Evolutionary conservation across 805 yeast genomes (phyloP).

Genomic region (Candida vartiovaarae): DNA sequence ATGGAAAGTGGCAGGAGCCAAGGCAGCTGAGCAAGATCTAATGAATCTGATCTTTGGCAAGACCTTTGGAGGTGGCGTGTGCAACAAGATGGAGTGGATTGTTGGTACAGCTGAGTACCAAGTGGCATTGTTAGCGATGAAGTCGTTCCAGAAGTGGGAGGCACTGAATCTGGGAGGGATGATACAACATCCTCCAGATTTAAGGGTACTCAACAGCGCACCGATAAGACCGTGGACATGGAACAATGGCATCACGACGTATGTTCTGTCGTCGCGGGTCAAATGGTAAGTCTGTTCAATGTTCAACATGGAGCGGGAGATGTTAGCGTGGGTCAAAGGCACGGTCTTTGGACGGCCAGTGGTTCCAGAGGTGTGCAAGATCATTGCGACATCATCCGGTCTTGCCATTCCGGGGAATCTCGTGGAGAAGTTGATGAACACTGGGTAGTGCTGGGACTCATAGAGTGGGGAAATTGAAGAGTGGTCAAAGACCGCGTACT

Average conservation of each 20-base stretch:
- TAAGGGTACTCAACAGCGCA: slow-evolving; percentile 53
- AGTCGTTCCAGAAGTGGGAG: slow-evolving; percentile 52
- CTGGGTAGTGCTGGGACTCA: slow-evolving; percentile 23
- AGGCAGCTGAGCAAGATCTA: slow-evolving; percentile 65
- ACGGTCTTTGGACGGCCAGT: slow-evolving; percentile 75
- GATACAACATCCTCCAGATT: slow-evolving; percentile 54
- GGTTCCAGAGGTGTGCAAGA: slow-evolving; percentile 69
- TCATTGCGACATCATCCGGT: slow-evolving; percentile 52
- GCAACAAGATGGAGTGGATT: slow-evolving; percentile 59
- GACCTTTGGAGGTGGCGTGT: slow-evolving; percentile 40
- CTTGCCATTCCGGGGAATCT: slow-evolving; percentile 36
- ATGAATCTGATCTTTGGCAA: slow-evolving; percentile 56
- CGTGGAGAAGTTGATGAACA: slow-evolving; percentile 23
- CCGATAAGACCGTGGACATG: slow-evolving; percentile 73
- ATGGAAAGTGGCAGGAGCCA: slow-evolving; percentile 59
- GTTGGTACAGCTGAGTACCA: slow-evolving; percentile 82
- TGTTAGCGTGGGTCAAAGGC: slow-evolving; percentile 59
- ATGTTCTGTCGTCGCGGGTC: slow-evolving; percentile 42
- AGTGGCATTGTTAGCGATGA: slow-evolving; percentile 39
- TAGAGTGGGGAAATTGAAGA: slow-evolving; percentile 22
- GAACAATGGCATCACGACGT: slow-evolving; percentile 70
- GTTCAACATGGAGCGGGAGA: slow-evolving; percentile 52
- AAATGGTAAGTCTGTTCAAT: slow-evolving; percentile 52
- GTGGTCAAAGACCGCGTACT: slow-evolving; percentile 28
- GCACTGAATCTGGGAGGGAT: slow-evolving; percentile 62